phyloP scores from a whole-genome alignment of 192 early-diverging fungal species.

The Jimgerdemannia flammicorona region DNA sequence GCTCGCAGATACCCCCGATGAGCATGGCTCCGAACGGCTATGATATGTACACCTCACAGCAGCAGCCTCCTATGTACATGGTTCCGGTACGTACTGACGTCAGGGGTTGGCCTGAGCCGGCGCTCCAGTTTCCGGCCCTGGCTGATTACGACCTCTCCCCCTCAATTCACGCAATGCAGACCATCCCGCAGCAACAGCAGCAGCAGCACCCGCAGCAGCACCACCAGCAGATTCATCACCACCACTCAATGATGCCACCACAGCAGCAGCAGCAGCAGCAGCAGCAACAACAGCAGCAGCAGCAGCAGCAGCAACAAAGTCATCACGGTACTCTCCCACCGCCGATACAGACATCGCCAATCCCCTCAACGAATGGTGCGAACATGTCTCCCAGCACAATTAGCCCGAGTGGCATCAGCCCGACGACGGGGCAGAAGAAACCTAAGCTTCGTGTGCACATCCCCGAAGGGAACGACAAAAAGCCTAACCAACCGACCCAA shows the following conservation, averaged over 20 bases:
- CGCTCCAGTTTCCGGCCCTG: too few relatives aligned
- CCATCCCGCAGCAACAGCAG: not conserved
- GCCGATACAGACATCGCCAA: not conserved
- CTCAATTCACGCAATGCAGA: too few relatives aligned
- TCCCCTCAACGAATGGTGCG: not conserved
- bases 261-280: too few relatives aligned
- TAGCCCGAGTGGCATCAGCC: constrained; percentile 12
- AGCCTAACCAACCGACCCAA: too few relatives aligned
- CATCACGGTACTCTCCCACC: not conserved
- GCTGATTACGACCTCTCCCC: too few relatives aligned
- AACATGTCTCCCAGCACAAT: not conserved
- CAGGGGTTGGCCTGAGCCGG: too few relatives aligned
- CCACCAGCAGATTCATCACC: constrained; percentile 9
- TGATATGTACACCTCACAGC: constrained; percentile 3
- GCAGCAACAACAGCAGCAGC: not conserved
- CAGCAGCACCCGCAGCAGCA: constrained; percentile 6
- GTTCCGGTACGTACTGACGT: constrained; percentile 23
- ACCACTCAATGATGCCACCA: too few relatives aligned
- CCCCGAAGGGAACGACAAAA: constrained; percentile 10
- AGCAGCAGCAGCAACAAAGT: constrained; percentile 2
- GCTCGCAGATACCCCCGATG: too few relatives aligned
- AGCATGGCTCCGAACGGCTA: not conserved
- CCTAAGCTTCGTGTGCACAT: constrained; percentile 22
- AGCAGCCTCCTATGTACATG: constrained; percentile 30
- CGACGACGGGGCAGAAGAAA: constrained; percentile 14